Evolutionary conservation across 1,139 yeast genomes (phyloP).

Genomic region (Hansenula anomala): DNA sequence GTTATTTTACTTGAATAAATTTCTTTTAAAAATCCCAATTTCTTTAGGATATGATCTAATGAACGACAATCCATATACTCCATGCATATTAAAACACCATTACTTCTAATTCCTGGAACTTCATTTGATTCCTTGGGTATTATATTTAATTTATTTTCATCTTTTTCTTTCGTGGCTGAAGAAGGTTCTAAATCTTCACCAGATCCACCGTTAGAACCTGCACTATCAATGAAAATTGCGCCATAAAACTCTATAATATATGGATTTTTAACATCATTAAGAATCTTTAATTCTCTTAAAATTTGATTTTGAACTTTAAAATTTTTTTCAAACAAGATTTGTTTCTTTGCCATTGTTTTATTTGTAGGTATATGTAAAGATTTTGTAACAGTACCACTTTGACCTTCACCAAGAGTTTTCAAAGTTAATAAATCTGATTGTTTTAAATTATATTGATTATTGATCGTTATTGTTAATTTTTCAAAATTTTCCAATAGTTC

Average conservation of each 20-base stretch:
- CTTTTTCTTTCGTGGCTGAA: conserved; percentile 4
- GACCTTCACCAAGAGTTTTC: conserved; percentile 85
- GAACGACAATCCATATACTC: conserved; percentile 96
- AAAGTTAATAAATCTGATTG: conserved; percentile 70
- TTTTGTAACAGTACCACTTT: conserved; percentile 88
- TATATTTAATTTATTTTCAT: conserved; percentile 9
- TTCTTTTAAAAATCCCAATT: conserved; percentile 56
- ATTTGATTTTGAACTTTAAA: conserved; percentile 76
- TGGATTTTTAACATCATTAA: conserved; percentile 84
- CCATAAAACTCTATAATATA: conserved; percentile 89
- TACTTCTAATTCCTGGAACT: conserved; percentile 14
- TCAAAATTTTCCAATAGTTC: conserved; percentile 31
- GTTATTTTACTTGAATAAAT: conserved; percentile 70
- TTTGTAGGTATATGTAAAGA: conserved; percentile 87
- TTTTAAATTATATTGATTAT: conserved; percentile 33
- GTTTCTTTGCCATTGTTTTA: conserved; percentile 85
- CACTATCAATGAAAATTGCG: conserved; percentile 35
- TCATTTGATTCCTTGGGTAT: conserved; percentile 7
- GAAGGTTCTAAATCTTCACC: neutral
- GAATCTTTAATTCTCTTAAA: conserved; percentile 78
- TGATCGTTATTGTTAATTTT: conserved; percentile 24
- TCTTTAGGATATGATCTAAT: conserved; percentile 67
- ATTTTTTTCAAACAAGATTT: conserved; percentile 82
- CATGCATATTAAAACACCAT: conserved; percentile 69
- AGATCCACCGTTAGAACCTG: conserved; percentile 1